Percentiles rank a stretch among this genome's conserved stretches.
phyloP scores from a whole-genome alignment of 768 basidiomycete genomes.

The Lanmaoa pseudosensibilis region DNA sequence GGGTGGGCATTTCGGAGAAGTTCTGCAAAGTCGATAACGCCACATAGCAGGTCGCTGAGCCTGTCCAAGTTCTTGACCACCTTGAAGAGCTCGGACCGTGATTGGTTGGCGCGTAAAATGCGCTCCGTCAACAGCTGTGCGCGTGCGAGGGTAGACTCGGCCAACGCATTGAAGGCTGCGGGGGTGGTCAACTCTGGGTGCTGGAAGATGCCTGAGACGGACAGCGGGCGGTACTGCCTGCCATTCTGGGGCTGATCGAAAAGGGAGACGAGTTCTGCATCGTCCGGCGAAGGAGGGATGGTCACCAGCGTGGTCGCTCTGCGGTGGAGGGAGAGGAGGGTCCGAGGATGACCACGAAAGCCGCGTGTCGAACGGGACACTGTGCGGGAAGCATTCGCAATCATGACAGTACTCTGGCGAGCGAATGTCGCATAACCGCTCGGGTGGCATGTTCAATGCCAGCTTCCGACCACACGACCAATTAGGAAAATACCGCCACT shows the following conservation, averaged over 20 bases:
- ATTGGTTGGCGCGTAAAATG: slow-evolving; percentile 71
- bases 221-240: slow-evolving; percentile 41
- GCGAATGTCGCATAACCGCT: background rate
- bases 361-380: slow-evolving; percentile 36
- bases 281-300: slow-evolving; percentile 64
- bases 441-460: background rate
- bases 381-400: slow-evolving; percentile 43
- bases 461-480: background rate
- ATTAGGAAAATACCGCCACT: slow-evolving; percentile 16
- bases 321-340: slow-evolving; percentile 16
- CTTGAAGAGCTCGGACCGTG: slow-evolving; percentile 70
- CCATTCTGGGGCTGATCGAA: slow-evolving; percentile 64
- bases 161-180: slow-evolving; percentile 64
- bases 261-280: slow-evolving; percentile 62
- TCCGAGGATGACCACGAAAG: slow-evolving; percentile 39
- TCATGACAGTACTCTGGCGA: slow-evolving; percentile 31
- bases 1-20: slow-evolving; percentile 93
- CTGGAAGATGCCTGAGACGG: slow-evolving; percentile 80
- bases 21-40: slow-evolving; percentile 95
- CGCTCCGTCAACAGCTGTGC: slow-evolving; percentile 83
- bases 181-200: slow-evolving; percentile 74
- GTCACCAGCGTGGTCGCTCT: slow-evolving; percentile 42
- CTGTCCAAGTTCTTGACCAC: slow-evolving; percentile 96
- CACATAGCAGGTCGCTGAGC: slow-evolving; percentile 92
- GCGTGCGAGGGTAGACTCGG: slow-evolving; percentile 76